phyloP scores from a whole-genome alignment of 176 grass and related monocot species.

The Bothriochloa decipiens region DNA sequence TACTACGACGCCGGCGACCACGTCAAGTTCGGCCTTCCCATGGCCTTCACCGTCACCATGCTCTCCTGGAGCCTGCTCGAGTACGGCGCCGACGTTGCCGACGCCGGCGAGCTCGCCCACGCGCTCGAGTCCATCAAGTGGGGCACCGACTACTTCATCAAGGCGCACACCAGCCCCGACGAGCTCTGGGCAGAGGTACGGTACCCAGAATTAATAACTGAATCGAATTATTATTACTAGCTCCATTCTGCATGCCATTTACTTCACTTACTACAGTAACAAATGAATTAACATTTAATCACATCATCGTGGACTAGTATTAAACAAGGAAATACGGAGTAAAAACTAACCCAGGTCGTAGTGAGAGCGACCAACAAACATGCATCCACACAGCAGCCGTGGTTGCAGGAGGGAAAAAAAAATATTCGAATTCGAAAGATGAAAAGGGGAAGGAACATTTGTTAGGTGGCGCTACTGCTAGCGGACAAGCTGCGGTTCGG shows the following conservation, averaged over 20 bases:
- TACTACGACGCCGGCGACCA: constrained; percentile 98
- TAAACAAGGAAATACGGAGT: too few species aligned
- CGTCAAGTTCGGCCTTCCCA: constrained; percentile 89
- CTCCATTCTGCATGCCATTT: not conserved
- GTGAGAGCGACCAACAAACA: constrained; percentile 35
- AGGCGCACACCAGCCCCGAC: constrained; percentile 68
- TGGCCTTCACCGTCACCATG: constrained; percentile 93
- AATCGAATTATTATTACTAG: too few species aligned
- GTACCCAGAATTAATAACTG: too few species aligned
- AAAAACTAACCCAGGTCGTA: not conserved
- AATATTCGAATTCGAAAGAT: not conserved
- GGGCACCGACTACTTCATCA: constrained; percentile 94
- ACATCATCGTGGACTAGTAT: not conserved
- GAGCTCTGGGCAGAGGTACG: constrained; percentile 84
- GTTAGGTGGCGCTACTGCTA: constrained; percentile 63
- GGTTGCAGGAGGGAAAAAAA: not conserved
- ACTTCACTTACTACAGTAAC: not conserved
- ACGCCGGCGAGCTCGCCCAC: constrained; percentile 65
- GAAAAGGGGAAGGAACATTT: constrained; percentile 30
- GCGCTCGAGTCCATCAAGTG: constrained; percentile 77
- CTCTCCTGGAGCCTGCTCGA: constrained; percentile 73
- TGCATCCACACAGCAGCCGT: not conserved
- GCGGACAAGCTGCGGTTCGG: constrained; percentile 40
- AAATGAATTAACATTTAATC: not conserved
- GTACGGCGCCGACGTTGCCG: constrained; percentile 67